Evolutionary conservation across 129 eudicot genomes (phyloP).

Genomic region (Pseudognaphalium luteoalbum): DNA sequence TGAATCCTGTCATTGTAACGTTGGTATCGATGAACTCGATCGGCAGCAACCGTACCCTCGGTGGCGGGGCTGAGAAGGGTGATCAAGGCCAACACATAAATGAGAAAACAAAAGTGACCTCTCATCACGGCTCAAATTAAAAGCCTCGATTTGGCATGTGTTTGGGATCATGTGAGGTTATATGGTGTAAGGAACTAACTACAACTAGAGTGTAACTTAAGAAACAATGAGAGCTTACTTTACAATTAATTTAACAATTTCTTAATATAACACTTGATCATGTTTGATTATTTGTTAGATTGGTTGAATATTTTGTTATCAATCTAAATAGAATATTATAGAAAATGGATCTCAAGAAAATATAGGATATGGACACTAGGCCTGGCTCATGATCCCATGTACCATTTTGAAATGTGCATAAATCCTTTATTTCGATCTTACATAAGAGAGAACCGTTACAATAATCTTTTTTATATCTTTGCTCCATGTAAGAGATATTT

Average conservation of each 20-base stretch:
- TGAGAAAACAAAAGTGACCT: slow-evolving; percentile 34
- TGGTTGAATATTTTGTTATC: neutral
- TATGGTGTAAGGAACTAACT: slow-evolving; percentile 14
- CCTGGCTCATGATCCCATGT: too few species aligned
- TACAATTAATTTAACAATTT: neutral
- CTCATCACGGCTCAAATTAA: slow-evolving; percentile 33
- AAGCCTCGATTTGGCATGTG: slow-evolving; percentile 24
- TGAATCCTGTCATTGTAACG: slow-evolving; percentile 49
- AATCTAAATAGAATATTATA: neutral
- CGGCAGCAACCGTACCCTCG: slow-evolving; percentile 25
- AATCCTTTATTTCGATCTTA: too few species aligned
- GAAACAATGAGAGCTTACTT: slow-evolving; percentile 27
- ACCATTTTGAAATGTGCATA: too few species aligned
- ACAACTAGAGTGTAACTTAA: slow-evolving; percentile 23
- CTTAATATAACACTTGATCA: neutral
- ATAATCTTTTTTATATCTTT: too few species aligned
- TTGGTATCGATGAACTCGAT: slow-evolving; percentile 35
- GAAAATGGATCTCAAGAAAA: too few species aligned
- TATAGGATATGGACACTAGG: too few species aligned
- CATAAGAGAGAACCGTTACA: too few species aligned
- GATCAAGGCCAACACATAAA: slow-evolving; percentile 26
- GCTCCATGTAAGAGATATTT: too few species aligned
- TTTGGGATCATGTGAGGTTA: slow-evolving; percentile 38
- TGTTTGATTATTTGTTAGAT: neutral
- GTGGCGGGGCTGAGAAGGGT: slow-evolving; percentile 34